Percentiles rank a stretch among this genome's conserved stretches.
phyloP scores from a whole-genome alignment of 176 grass and related monocot species.

The Zizania latifolia region DNA sequence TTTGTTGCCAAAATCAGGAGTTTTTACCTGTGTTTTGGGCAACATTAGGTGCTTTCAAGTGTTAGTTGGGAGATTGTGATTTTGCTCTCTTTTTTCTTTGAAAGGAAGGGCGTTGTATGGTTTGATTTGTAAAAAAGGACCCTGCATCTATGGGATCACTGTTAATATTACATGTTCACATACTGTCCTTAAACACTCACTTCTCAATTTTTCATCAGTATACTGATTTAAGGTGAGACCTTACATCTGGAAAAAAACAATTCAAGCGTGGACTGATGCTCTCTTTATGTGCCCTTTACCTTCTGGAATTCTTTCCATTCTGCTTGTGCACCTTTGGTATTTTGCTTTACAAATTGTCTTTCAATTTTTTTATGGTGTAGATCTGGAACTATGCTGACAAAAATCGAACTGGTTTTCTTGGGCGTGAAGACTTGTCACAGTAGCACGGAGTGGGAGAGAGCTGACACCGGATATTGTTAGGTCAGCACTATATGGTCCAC shows the following conservation, averaged over 20 bases:
- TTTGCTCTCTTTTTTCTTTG: background rate
- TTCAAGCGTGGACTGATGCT: background rate
- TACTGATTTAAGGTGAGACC: background rate
- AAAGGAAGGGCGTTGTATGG: background rate
- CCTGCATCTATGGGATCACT: background rate
- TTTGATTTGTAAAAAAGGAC: background rate
- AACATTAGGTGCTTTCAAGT: too few relatives aligned
- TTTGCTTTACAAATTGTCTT: slow-evolving; percentile 10
- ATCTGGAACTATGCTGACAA: slow-evolving; percentile 89
- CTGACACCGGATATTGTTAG: slow-evolving; percentile 76
- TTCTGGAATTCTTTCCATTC: background rate
- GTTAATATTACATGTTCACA: background rate
- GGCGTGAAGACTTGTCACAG: slow-evolving; percentile 76
- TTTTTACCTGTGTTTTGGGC: background rate
- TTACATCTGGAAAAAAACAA: too few relatives aligned
- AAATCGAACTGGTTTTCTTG: slow-evolving; percentile 77
- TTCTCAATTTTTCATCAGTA: background rate
- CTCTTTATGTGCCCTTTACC: background rate
- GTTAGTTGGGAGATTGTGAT: background rate
- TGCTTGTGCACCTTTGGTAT: background rate
- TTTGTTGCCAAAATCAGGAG: too few relatives aligned
- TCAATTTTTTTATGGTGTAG: slow-evolving; percentile 28
- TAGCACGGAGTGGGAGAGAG: slow-evolving; percentile 73
- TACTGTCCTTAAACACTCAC: background rate
- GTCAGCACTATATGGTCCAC: slow-evolving; percentile 70